Percentiles rank a stretch among this genome's conserved stretches.
Conservation (phyloP, 2,329 filamentous ascomycete species). For the Cladosporium velox region DNA sequence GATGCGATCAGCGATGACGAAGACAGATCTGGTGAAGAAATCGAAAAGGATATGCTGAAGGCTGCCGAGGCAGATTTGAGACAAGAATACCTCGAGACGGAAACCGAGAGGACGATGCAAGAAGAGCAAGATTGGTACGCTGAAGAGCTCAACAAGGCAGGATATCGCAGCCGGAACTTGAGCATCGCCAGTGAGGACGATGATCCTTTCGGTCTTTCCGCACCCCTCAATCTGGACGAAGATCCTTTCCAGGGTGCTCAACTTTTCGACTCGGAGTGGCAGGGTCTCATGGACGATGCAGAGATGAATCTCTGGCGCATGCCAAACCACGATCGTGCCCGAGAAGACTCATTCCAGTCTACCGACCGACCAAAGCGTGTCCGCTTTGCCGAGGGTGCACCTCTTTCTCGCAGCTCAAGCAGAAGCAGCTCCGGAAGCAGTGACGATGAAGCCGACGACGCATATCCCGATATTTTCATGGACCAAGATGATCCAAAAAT, state of each 20-base stretch:
- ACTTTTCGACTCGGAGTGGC: conserved; percentile 29
- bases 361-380: conserved; percentile 36
- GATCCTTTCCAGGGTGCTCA: conserved; percentile 35
- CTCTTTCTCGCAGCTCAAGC: conserved; percentile 33
- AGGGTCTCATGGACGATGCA: conserved; percentile 34
- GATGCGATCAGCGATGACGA: conserved; percentile 35
- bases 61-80: conserved; percentile 34
- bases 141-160: conserved; percentile 18
- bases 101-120: conserved; percentile 22
- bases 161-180: conserved; percentile 15
- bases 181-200: conserved; percentile 24
- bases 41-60: conserved; percentile 30
- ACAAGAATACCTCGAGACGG: conserved; percentile 33
- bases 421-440: conserved; percentile 30
- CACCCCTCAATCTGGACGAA: conserved; percentile 27
- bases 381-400: conserved; percentile 38
- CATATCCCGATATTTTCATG: conserved; percentile 41
- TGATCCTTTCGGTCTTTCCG: conserved; percentile 26
- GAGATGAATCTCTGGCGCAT: conserved; percentile 34
- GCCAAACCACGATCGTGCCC: conserved; percentile 23
- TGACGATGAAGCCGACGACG: conserved; percentile 34
- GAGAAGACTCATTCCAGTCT: conserved; percentile 29
- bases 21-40: conserved; percentile 31
- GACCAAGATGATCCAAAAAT: conserved; percentile 28
- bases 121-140: conserved; percentile 17